Evolutionary conservation across 1,139 yeast genomes (phyloP).

Genomic region (Suhomyces coccinellae): DNA sequence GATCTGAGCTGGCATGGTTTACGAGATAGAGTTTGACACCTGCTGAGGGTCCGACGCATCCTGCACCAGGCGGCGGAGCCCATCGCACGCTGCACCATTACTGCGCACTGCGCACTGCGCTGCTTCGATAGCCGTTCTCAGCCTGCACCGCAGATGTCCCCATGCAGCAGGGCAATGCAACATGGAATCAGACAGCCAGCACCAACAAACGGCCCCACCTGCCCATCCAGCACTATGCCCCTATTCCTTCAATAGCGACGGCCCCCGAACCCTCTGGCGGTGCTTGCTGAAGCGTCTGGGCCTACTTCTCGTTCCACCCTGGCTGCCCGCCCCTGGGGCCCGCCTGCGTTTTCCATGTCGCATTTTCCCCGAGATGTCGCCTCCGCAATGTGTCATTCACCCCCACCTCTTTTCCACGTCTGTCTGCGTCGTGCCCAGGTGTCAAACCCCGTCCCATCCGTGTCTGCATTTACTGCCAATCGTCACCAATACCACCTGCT

Average conservation of each 20-base stretch:
- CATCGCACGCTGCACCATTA: background rate
- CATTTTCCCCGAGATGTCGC: background rate
- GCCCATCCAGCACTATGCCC: too few species aligned
- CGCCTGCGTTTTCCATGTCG: background rate
- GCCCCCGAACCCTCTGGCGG: too few species aligned
- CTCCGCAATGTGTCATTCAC: slow-evolving; percentile 2
- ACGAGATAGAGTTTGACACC: background rate
- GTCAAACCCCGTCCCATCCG: slow-evolving; percentile 1
- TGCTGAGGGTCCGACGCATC: background rate
- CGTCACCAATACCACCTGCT: background rate
- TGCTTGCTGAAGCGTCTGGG: background rate
- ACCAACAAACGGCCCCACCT: too few species aligned
- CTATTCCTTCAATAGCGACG: too few species aligned
- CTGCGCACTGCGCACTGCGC: background rate
- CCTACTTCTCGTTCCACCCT: background rate
- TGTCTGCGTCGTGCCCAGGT: background rate
- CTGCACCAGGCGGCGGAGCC: background rate
- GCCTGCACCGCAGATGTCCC: too few species aligned
- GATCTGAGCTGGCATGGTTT: background rate
- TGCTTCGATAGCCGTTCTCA: background rate
- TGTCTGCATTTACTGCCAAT: background rate
- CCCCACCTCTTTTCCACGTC: background rate
- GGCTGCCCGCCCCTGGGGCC: too few species aligned
- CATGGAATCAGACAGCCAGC: background rate
- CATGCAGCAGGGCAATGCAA: background rate